A percentile compares a stretch with the other conserved stretches of the same genome.
These are phyloP conservation scores for Davidsoniella eucalypti DNA, from an alignment of 2,329 filamentous ascomycete species.

Conservation along the genomic window DNA sequence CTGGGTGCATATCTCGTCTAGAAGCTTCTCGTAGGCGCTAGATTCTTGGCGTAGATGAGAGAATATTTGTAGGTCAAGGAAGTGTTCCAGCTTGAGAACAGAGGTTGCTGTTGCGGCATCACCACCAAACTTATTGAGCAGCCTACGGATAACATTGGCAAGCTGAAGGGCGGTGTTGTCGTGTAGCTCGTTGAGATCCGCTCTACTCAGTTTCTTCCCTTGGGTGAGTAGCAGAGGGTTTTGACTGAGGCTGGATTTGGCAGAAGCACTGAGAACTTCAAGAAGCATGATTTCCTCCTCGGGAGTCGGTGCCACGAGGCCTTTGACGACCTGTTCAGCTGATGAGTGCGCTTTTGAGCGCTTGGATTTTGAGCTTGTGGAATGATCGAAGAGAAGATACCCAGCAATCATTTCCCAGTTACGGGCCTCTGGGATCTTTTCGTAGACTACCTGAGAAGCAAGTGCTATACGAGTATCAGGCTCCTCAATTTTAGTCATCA, in stretches of 20 bases:
- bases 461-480: conserved; percentile 71
- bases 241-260: conserved; percentile 54
- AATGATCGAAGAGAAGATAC: conserved; percentile 87
- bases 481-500: conserved; percentile 44
- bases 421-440: conserved; percentile 61
- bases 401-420: conserved; percentile 81
- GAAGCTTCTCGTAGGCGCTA: conserved; percentile 58
- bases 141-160: conserved; percentile 60
- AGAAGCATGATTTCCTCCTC: conserved; percentile 73
- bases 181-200: conserved; percentile 52
- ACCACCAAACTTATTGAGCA: conserved; percentile 89
- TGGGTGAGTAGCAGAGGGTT: conserved; percentile 15
- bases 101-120: conserved; percentile 70
- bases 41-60: conserved; percentile 78
- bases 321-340: conserved; percentile 47
- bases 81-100: conserved; percentile 71
- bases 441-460: conserved; percentile 71
- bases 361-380: conserved; percentile 36
- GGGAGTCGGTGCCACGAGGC: conserved; percentile 54
- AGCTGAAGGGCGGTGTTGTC: conserved; percentile 67
- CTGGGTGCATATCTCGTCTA: conserved; percentile 87
- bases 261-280: conserved; percentile 69
- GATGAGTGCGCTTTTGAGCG: conserved; percentile 29
- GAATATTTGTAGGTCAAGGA: conserved; percentile 74
- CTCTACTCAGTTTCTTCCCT: conserved; percentile 39